phyloP scores from a whole-genome alignment of 768 basidiomycete species.

The Tulasnella sp. region DNA sequence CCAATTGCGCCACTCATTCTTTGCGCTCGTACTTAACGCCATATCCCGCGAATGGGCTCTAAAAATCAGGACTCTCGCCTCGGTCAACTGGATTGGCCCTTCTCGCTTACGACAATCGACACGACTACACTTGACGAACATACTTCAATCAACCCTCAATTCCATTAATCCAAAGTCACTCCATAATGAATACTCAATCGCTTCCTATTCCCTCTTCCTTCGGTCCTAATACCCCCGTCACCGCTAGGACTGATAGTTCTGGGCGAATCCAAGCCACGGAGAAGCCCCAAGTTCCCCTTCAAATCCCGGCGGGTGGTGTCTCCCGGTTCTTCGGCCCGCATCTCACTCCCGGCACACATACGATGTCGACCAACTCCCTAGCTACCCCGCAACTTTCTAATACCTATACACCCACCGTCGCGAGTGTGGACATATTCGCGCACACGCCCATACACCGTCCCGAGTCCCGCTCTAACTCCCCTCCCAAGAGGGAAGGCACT shows the following conservation, averaged over 20 bases:
- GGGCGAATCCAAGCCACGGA: background rate
- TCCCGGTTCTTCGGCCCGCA: background rate
- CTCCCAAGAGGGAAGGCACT: background rate
- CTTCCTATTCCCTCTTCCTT: background rate
- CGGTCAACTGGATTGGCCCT: background rate
- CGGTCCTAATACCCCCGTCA: background rate
- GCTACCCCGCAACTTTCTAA: background rate
- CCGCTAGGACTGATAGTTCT: background rate
- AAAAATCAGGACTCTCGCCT: background rate
- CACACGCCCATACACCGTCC: background rate
- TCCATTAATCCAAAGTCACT: background rate
- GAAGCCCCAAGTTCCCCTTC: background rate
- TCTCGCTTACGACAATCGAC: background rate
- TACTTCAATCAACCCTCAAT: background rate
- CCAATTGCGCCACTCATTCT: background rate
- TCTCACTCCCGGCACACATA: background rate
- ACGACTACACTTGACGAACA: background rate
- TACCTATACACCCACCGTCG: background rate
- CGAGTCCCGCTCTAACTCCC: background rate
- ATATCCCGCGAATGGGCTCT: background rate
- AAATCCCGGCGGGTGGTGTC: background rate
- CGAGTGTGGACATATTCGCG: background rate
- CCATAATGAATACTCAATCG: background rate
- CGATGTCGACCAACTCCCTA: background rate
- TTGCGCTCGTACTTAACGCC: background rate